These are phyloP conservation scores for Collybiopsis luxurians DNA, from an alignment of 768 basidiomycete genomes.

Conservation along the genomic window DNA sequence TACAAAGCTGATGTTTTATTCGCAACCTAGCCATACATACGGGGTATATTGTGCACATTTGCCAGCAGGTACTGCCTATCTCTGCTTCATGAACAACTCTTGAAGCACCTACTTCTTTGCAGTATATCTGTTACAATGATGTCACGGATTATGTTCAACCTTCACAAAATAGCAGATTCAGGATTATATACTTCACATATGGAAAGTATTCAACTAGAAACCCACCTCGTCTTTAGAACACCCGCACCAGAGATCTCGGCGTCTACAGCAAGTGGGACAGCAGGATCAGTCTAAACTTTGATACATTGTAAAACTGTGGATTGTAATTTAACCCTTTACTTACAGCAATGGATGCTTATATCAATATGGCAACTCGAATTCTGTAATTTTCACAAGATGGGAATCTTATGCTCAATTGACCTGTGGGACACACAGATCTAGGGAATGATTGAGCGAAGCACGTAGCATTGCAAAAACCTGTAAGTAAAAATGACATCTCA, in stretches of 20 bases:
- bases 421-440: too few relatives aligned
- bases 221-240: not conserved
- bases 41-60: conserved; percentile 1
- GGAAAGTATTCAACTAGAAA: not conserved
- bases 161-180: conserved; percentile 2
- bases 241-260: not conserved
- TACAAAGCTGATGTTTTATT: not conserved
- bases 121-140: conserved; percentile 7
- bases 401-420: too few relatives aligned
- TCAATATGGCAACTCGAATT: too few relatives aligned
- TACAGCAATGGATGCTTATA: too few relatives aligned
- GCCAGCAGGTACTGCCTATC: not conserved
- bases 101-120: not conserved
- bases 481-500: too few relatives aligned
- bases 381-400: too few relatives aligned
- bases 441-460: too few relatives aligned
- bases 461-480: too few relatives aligned
- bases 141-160: conserved; percentile 7
- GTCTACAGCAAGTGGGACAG: too few relatives aligned
- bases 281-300: too few relatives aligned
- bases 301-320: too few relatives aligned
- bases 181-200: conserved; percentile 6
- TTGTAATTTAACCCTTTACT: too few relatives aligned
- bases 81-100: not conserved
- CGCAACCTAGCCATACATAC: not conserved